Evolutionary conservation across 2,329 filamentous ascomycete species (phyloP).

Genomic region (Pestalotiopsis sp.): DNA sequence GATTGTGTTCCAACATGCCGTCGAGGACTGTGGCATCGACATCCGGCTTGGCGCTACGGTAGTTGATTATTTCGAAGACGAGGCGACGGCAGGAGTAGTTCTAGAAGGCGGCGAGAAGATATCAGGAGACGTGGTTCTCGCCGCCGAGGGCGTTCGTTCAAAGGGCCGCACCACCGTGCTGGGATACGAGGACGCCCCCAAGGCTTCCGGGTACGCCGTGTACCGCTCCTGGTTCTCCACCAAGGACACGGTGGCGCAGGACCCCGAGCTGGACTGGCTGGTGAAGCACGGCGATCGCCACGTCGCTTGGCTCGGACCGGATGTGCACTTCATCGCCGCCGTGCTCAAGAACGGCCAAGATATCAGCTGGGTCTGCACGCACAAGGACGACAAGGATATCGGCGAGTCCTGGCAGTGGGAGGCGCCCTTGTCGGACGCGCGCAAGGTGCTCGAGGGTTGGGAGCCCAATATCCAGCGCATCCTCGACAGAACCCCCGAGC

Average conservation of each 20-base stretch:
- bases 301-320: constrained; percentile 54
- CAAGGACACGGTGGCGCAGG: constrained; percentile 43
- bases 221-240: constrained; percentile 48
- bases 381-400: constrained; percentile 38
- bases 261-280: constrained; percentile 44
- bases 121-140: constrained; percentile 45
- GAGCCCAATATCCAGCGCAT: constrained; percentile 41
- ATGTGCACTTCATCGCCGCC: constrained; percentile 55
- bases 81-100: constrained; percentile 38
- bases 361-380: constrained; percentile 58
- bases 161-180: constrained; percentile 48
- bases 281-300: constrained; percentile 54
- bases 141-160: constrained; percentile 50
- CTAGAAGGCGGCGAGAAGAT: constrained; percentile 43
- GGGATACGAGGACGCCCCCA: constrained; percentile 44
- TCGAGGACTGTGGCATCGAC: constrained; percentile 49
- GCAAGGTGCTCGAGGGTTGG: constrained; percentile 33
- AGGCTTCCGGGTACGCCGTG: constrained; percentile 46
- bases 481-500: constrained; percentile 37
- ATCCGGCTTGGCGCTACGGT: constrained; percentile 48
- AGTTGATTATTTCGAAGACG: constrained; percentile 49
- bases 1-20: constrained; percentile 52
- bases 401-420: constrained; percentile 28
- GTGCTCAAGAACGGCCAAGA: constrained; percentile 55
- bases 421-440: constrained; percentile 27